A percentile compares a stretch with the other conserved stretches of the same genome.
Evolutionary conservation across 2,329 filamentous ascomycete genomes (phyloP).

Genomic region (Hirsutella rhossiliensis): DNA sequence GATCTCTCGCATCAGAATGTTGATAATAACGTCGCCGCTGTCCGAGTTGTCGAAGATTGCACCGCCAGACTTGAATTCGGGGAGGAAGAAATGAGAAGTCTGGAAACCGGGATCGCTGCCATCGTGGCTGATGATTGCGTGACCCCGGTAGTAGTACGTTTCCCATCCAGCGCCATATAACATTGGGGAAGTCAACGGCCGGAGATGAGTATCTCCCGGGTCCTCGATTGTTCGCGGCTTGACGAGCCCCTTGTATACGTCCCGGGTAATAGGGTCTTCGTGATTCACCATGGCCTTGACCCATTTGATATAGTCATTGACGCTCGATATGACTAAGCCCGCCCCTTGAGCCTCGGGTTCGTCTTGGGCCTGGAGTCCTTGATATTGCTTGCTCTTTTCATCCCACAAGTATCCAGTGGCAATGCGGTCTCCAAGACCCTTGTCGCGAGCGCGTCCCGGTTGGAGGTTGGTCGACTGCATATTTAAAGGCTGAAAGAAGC

Average conservation of each 20-base stretch:
- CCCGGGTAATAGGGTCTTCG: slow-evolving; percentile 11
- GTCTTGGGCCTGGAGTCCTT: slow-evolving; percentile 1
- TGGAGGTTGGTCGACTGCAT: slow-evolving; percentile 12
- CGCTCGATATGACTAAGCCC: slow-evolving; percentile 15
- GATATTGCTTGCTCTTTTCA: slow-evolving; percentile 1
- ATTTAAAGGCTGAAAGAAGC: slow-evolving; percentile 1
- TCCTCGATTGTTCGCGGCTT: slow-evolving; percentile 4
- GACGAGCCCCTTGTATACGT: slow-evolving; percentile 10
- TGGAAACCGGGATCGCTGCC: slow-evolving; percentile 12
- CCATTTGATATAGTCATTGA: slow-evolving; percentile 16
- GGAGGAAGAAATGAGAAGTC: slow-evolving; percentile 14
- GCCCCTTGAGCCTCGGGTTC: slow-evolving; percentile 16
- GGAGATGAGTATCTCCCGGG: not conserved
- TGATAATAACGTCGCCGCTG: slow-evolving; percentile 5
- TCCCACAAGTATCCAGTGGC: slow-evolving; percentile 10
- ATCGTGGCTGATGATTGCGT: slow-evolving; percentile 12
- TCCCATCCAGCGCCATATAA: slow-evolving; percentile 13
- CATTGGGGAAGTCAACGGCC: not conserved
- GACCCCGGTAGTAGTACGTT: slow-evolving; percentile 8
- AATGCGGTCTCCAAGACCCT: slow-evolving; percentile 9
- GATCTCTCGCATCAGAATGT: slow-evolving; percentile 9
- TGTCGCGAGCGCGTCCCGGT: slow-evolving; percentile 6
- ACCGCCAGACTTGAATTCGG: slow-evolving; percentile 12
- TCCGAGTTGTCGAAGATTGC: slow-evolving; percentile 13
- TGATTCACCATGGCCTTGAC: slow-evolving; percentile 14